A percentile compares a stretch with the other conserved stretches of the same genome.
These are phyloP conservation scores for Pyrenopolyporus hunteri DNA, from an alignment of 495 filamentous ascomycete species.

Conservation along the genomic window DNA sequence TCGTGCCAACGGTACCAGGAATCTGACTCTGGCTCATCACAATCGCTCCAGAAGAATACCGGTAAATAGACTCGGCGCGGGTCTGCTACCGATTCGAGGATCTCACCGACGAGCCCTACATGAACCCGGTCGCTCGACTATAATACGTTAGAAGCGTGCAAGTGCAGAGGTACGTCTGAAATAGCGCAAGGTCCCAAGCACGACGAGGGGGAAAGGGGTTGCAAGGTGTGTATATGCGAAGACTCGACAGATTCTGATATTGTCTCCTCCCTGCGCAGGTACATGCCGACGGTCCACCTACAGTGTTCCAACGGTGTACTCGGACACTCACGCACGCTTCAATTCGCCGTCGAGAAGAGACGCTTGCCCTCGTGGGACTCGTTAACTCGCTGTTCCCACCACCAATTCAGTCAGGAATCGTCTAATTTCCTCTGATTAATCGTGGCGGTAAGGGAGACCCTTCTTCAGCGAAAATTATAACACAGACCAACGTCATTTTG, in stretches of 20 bases:
- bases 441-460: slow-evolving; percentile 71
- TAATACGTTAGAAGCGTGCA: slow-evolving; percentile 42
- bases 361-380: slow-evolving; percentile 66
- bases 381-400: slow-evolving; percentile 74
- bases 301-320: slow-evolving; percentile 62
- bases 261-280: slow-evolving; percentile 48
- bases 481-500: slow-evolving; percentile 39
- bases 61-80: slow-evolving; percentile 40
- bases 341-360: slow-evolving; percentile 48
- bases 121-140: slow-evolving; percentile 43
- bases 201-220: background rate
- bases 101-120: slow-evolving; percentile 40
- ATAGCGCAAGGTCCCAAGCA: background rate
- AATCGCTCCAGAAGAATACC: slow-evolving; percentile 42
- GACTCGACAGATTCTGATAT: slow-evolving; percentile 39
- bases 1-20: slow-evolving; percentile 43
- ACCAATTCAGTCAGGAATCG: slow-evolving; percentile 52
- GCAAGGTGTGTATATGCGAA: slow-evolving; percentile 7
- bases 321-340: slow-evolving; percentile 50
- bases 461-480: slow-evolving; percentile 43
- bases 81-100: slow-evolving; percentile 46
- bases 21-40: slow-evolving; percentile 43
- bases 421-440: slow-evolving; percentile 61
- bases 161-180: slow-evolving; percentile 43
- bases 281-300: slow-evolving; percentile 50